These are phyloP conservation scores for Populus nigra DNA, from an alignment of 345 rosid species.

Conservation along the genomic window DNA sequence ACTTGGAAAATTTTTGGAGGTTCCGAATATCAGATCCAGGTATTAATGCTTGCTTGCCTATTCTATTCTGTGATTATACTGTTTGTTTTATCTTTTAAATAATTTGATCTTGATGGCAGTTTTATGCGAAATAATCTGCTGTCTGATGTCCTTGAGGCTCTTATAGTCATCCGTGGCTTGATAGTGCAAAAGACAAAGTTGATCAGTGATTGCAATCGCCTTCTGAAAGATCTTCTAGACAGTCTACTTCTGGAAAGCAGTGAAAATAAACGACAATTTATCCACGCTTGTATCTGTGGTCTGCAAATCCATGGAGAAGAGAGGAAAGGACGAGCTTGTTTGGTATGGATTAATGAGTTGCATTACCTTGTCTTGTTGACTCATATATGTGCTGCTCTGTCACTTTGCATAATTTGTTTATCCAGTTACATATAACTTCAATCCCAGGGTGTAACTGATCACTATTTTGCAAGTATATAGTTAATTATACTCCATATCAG, in stretches of 20 bases:
- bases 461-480: not conserved
- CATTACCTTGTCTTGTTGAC: not conserved
- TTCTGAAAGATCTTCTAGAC: constrained; percentile 85
- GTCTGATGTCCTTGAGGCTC: constrained; percentile 89
- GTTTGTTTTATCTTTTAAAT: constrained; percentile 15
- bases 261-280: constrained; percentile 88
- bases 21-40: constrained; percentile 89
- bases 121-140: constrained; percentile 88
- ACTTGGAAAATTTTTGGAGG: constrained; percentile 88
- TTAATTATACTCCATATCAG: not conserved
- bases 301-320: constrained; percentile 84
- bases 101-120: constrained; percentile 44
- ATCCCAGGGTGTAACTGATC: not conserved
- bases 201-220: constrained; percentile 89
- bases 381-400: not conserved
- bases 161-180: constrained; percentile 88
- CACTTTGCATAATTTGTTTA: no score
- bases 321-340: constrained; percentile 76
- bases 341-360: constrained; percentile 43
- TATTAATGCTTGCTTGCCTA: constrained; percentile 20
- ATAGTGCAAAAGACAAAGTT: constrained; percentile 97
- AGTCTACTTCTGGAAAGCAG: constrained; percentile 95
- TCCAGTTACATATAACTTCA: not conserved
- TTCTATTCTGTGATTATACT: not conserved
- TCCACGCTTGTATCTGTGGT: constrained; percentile 88